A percentile compares a stretch with the other conserved stretches of the same genome.
phyloP scores from a whole-genome alignment of 1,284 basidiomycete species.

The Microstroma glucosiphilum region DNA sequence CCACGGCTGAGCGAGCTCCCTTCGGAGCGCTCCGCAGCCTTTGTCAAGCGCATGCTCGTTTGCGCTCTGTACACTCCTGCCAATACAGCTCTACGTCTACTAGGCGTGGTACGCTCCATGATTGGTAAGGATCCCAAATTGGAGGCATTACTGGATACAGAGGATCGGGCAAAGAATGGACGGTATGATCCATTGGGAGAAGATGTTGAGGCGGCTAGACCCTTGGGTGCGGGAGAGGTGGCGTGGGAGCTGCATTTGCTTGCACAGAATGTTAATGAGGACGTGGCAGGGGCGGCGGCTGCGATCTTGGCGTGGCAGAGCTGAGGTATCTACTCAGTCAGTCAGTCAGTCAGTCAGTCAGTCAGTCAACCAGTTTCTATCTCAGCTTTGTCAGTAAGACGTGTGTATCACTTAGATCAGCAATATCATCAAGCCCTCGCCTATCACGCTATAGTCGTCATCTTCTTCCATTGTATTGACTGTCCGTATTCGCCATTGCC shows the following conservation, averaged over 20 bases:
- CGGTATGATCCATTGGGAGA: background rate
- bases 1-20: constrained; percentile 57
- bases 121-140: constrained; percentile 71
- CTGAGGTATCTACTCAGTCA: too few species aligned
- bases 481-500: too few species aligned
- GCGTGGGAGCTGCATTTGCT: background rate
- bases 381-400: too few species aligned
- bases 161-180: constrained; percentile 4
- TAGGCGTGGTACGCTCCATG: constrained; percentile 68
- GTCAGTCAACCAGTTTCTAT: too few species aligned
- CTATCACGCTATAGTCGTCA: too few species aligned
- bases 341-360: too few species aligned
- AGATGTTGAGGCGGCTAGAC: constrained; percentile 1
- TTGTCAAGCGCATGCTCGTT: constrained; percentile 78
- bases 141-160: constrained; percentile 71
- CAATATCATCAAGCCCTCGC: too few species aligned
- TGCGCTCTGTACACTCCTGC: constrained; percentile 75
- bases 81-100: constrained; percentile 60
- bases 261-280: constrained; percentile 4
- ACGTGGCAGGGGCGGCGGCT: background rate
- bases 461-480: too few species aligned
- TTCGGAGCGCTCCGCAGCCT: constrained; percentile 76
- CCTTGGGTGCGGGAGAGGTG: background rate
- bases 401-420: too few species aligned
- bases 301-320: background rate